Percentiles rank a stretch among this genome's conserved stretches.
These are phyloP conservation scores for Saccharomycopsis schoenii DNA, from an alignment of 805 yeast species.

Conservation along the genomic window DNA sequence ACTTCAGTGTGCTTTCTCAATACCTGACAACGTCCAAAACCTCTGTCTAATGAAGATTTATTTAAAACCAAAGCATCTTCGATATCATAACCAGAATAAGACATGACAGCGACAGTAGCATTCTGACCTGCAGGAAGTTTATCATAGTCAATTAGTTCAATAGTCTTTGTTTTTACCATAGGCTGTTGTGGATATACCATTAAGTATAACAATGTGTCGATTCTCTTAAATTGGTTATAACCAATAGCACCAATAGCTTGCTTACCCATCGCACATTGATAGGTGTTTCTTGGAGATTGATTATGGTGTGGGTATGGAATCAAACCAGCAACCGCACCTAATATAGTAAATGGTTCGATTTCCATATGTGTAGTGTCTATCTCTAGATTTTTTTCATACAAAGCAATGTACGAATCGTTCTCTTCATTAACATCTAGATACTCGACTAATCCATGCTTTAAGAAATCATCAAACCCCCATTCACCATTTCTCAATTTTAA, in stretches of 20 bases:
- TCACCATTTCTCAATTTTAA: constrained; percentile 51
- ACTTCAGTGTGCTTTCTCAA: constrained; percentile 84
- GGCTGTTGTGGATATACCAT: constrained; percentile 99
- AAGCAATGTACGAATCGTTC: constrained; percentile 85
- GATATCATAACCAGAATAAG: constrained; percentile 97
- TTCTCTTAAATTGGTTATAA: constrained; percentile 90
- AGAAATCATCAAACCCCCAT: constrained; percentile 85
- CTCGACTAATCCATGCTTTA: constrained; percentile 80
- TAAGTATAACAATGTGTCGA: constrained; percentile 84
- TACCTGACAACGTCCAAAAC: constrained; percentile 96
- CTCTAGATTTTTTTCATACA: constrained; percentile 57
- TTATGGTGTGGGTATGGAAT: constrained; percentile 91
- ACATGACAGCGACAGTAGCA: constrained; percentile 98
- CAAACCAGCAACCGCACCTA: constrained; percentile 89
- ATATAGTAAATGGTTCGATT: constrained; percentile 87
- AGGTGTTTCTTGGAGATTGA: constrained; percentile 87
- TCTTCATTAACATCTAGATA: constrained; percentile 96
- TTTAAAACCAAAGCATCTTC: constrained; percentile 96
- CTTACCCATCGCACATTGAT: constrained; percentile 95
- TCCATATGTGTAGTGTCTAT: constrained; percentile 75
- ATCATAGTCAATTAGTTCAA: constrained; percentile 90
- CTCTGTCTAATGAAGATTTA: constrained; percentile 89
- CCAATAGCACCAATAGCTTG: constrained; percentile 99
- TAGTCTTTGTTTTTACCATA: constrained; percentile 96
- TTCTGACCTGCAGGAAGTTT: constrained; percentile 98